Conservation (phyloP, 129 eudicot genomes). For the Glebionis coronaria region DNA sequence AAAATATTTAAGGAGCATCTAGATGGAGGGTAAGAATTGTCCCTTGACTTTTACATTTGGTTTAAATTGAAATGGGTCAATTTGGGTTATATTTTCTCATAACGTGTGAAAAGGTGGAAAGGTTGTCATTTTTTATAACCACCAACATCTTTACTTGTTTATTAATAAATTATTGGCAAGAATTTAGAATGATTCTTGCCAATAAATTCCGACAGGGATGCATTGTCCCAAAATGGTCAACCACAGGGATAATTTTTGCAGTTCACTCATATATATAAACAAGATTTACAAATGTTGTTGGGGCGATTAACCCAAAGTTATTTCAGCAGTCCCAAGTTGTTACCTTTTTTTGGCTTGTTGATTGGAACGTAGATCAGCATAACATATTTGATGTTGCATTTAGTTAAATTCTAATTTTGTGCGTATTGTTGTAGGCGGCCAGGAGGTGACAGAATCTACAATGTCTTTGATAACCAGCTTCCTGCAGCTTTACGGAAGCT, state of each 20-base stretch:
- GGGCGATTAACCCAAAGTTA: no score
- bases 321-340: no score
- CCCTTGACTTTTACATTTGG: background rate
- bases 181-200: no score
- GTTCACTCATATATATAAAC: no score
- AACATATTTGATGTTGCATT: background rate
- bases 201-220: no score
- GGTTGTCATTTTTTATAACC: no score
- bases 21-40: constrained; percentile 59
- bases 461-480: constrained; percentile 63
- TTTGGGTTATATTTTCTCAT: background rate
- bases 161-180: no score
- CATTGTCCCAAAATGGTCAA: no score
- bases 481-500: constrained; percentile 65
- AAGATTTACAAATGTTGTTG: no score
- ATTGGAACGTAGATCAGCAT: background rate
- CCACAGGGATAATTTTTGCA: no score
- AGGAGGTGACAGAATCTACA: constrained; percentile 65
- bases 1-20: constrained; percentile 59
- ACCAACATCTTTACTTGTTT: no score
- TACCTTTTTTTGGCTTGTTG: no score
- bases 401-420: constrained; percentile 10
- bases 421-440: constrained; percentile 44
- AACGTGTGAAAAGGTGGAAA: background rate
- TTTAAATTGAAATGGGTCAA: background rate